Conservation (phyloP, 495 filamentous ascomycete species). For the Bombardia bombarda region DNA sequence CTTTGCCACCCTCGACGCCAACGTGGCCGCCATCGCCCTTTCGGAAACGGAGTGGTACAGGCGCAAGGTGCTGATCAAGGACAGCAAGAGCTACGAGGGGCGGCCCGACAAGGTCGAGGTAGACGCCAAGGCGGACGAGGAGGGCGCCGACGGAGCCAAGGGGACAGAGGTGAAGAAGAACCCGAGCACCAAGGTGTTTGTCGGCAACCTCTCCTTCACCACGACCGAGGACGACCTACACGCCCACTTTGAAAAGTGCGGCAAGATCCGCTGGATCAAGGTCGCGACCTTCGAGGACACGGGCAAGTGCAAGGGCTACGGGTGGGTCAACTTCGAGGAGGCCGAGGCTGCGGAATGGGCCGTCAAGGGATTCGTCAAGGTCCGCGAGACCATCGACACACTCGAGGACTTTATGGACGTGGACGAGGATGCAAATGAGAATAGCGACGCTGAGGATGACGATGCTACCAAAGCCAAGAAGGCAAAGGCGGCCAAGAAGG, state of each 20-base stretch:
- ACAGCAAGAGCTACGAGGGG: constrained; percentile 77
- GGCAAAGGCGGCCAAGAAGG: constrained; percentile 5
- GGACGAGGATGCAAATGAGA: constrained; percentile 22
- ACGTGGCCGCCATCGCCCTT: constrained; percentile 63
- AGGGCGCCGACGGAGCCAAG: constrained; percentile 21
- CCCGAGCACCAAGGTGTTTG: constrained; percentile 70
- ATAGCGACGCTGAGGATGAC: constrained; percentile 1
- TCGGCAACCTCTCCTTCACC: constrained; percentile 86
- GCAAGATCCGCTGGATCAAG: constrained; percentile 68
- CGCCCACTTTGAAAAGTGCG: constrained; percentile 75
- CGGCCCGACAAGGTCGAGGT: constrained; percentile 46
- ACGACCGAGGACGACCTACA: constrained; percentile 71
- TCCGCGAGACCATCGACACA: constrained; percentile 46
- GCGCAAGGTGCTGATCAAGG: constrained; percentile 83
- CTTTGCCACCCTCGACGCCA: constrained; percentile 60
- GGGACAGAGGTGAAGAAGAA: constrained; percentile 35
- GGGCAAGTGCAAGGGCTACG: constrained; percentile 97
- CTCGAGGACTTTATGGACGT: constrained; percentile 48
- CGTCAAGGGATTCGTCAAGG: constrained; percentile 69
- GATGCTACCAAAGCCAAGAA: constrained; percentile 7
- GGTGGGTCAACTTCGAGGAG: constrained; percentile 84
- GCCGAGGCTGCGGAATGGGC: constrained; percentile 66
- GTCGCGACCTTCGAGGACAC: constrained; percentile 93
- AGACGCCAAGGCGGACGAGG: constrained; percentile 11
- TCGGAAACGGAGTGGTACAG: constrained; percentile 71